Evolutionary conservation across 495 filamentous ascomycete species (phyloP).

Genomic region (Polyplosphaeria fusca): DNA sequence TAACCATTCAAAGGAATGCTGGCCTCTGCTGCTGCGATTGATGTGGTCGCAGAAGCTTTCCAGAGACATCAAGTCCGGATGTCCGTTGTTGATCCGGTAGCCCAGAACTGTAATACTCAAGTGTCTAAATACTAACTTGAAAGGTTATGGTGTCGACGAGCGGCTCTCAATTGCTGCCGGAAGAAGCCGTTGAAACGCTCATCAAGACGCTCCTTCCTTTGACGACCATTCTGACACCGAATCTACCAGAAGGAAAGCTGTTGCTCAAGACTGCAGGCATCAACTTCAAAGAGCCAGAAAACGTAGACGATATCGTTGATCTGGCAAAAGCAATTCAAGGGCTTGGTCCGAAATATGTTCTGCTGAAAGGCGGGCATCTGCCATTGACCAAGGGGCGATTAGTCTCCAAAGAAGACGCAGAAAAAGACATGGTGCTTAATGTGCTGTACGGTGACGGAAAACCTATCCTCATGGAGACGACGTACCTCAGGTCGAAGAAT

Average conservation of each 20-base stretch:
- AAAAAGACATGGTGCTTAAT: slow-evolving; percentile 67
- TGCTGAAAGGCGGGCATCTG: slow-evolving; percentile 91
- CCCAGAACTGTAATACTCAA: too few relatives aligned
- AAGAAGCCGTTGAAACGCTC: slow-evolving; percentile 62
- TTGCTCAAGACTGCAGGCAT: slow-evolving; percentile 61
- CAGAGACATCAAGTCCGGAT: slow-evolving; percentile 55
- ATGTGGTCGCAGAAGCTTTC: slow-evolving; percentile 68
- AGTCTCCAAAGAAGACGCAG: slow-evolving; percentile 52
- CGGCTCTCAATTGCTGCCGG: slow-evolving; percentile 70
- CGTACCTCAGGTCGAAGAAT: slow-evolving; percentile 67
- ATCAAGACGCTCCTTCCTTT: slow-evolving; percentile 67
- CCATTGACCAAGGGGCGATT: slow-evolving; percentile 64
- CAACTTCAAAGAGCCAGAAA: slow-evolving; percentile 49
- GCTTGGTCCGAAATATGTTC: slow-evolving; percentile 72
- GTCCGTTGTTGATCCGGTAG: slow-evolving; percentile 82
- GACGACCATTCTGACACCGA: slow-evolving; percentile 82
- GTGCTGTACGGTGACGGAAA: slow-evolving; percentile 63
- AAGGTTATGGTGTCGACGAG: slow-evolving; percentile 93
- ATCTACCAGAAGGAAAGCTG: slow-evolving; percentile 81
- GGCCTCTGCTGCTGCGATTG: slow-evolving; percentile 71
- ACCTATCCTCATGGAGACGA: slow-evolving; percentile 59
- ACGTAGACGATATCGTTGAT: slow-evolving; percentile 58
- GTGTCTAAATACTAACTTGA: too few relatives aligned
- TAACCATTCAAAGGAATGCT: slow-evolving; percentile 69
- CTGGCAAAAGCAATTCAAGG: slow-evolving; percentile 64